phyloP scores from a whole-genome alignment of 2,329 filamentous ascomycete species.

The Xylariaceae sp. region DNA sequence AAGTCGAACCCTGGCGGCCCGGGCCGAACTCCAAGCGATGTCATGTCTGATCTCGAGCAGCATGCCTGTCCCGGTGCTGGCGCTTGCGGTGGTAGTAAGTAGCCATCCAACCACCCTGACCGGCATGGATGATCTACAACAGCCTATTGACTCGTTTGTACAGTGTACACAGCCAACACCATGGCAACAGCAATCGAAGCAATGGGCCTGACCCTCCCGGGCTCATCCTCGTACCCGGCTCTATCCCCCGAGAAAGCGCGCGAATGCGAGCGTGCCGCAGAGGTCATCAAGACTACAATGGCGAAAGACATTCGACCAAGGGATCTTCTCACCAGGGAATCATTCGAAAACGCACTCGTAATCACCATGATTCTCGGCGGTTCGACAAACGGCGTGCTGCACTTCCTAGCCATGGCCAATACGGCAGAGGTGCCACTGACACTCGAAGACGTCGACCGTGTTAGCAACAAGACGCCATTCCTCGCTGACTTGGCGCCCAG shows the following conservation, averaged over 20 bases:
- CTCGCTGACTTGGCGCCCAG: slow-evolving; percentile 80
- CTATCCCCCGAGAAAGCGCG: slow-evolving; percentile 76
- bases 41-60: slow-evolving; percentile 75
- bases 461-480: slow-evolving; percentile 77
- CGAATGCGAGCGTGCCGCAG: slow-evolving; percentile 76
- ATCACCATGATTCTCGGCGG: slow-evolving; percentile 91
- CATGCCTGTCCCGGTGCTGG: slow-evolving; percentile 72
- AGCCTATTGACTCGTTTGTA: neutral
- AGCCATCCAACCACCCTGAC: neutral
- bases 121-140: neutral
- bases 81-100: slow-evolving; percentile 59
- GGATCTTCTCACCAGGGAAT: slow-evolving; percentile 70
- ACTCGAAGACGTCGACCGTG: slow-evolving; percentile 75
- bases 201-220: slow-evolving; percentile 76
- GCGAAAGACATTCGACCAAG: slow-evolving; percentile 75
- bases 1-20: slow-evolving; percentile 55
- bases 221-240: slow-evolving; percentile 78
- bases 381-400: slow-evolving; percentile 81
- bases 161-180: slow-evolving; percentile 85
- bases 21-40: slow-evolving; percentile 66
- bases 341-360: slow-evolving; percentile 84
- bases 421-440: slow-evolving; percentile 72
- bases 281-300: slow-evolving; percentile 73
- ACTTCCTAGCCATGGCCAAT: slow-evolving; percentile 85
- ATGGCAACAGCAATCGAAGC: slow-evolving; percentile 89